Evolutionary conservation across 306 rosid genomes (phyloP).

Genomic region (Cicer cuneatum): DNA sequence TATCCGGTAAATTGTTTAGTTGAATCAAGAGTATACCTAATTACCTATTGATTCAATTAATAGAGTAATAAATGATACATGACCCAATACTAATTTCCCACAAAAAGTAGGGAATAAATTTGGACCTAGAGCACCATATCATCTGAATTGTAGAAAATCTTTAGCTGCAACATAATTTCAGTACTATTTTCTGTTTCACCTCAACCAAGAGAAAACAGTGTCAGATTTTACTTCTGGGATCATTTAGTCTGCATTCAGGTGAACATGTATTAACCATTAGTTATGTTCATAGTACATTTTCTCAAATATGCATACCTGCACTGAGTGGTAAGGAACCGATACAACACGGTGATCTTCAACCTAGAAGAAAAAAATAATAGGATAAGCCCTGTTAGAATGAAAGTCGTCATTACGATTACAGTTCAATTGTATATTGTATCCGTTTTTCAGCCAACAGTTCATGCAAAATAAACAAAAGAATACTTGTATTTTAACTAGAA

Average conservation of each 20-base stretch:
- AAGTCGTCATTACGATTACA: slow-evolving; percentile 2
- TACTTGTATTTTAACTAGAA: slow-evolving; percentile 32
- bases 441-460: slow-evolving; percentile 29
- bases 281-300: background rate
- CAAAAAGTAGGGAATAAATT: background rate
- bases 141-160: slow-evolving; percentile 33
- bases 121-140: background rate
- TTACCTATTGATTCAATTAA: background rate
- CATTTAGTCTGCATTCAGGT: background rate
- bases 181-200: slow-evolving; percentile 29
- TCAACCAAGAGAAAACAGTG: slow-evolving; percentile 38
- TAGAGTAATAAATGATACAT: background rate
- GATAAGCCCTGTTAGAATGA: slow-evolving; percentile 30
- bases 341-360: slow-evolving; percentile 90
- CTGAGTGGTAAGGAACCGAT: slow-evolving; percentile 79
- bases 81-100: background rate
- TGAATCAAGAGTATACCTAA: background rate
- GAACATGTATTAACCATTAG: slow-evolving; percentile 29
- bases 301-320: slow-evolving; percentile 62
- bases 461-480: slow-evolving; percentile 42
- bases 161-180: slow-evolving; percentile 27
- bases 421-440: background rate
- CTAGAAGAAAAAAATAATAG: slow-evolving; percentile 55
- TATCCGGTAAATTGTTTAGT: background rate
- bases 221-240: slow-evolving; percentile 23